A percentile compares a stretch with the other conserved stretches of the same genome.
phyloP scores from a whole-genome alignment of 164 flowering plant species.

The Cinnamomum chago region DNA sequence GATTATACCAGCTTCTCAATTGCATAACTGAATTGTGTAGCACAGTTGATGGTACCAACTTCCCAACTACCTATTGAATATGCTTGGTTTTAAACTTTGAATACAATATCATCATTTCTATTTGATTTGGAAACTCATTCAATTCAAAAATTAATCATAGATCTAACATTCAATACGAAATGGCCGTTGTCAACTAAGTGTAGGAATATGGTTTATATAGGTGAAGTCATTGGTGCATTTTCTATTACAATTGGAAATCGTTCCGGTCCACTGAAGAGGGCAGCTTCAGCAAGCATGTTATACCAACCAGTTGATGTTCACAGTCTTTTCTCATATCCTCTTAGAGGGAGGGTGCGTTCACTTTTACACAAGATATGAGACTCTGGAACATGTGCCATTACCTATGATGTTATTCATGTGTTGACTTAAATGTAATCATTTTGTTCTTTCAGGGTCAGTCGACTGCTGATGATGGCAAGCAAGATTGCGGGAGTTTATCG shows the following conservation, averaged over 20 bases:
- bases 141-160: neutral
- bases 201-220: constrained; percentile 29
- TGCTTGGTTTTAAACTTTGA: neutral
- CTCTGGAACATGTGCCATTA: neutral
- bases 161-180: neutral
- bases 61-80: too few species aligned
- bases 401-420: constrained; percentile 1
- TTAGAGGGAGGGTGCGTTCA: constrained; percentile 56
- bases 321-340: constrained; percentile 51
- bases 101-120: neutral
- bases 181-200: neutral
- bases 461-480: constrained; percentile 31
- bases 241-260: constrained; percentile 77
- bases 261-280: constrained; percentile 48
- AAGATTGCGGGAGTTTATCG: constrained; percentile 41
- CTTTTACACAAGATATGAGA: neutral
- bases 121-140: neutral
- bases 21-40: too few species aligned
- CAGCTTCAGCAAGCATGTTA: constrained; percentile 65
- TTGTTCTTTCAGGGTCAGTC: constrained; percentile 39
- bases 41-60: too few species aligned
- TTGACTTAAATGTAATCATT: constrained; percentile 8
- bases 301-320: constrained; percentile 47
- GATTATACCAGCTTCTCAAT: too few species aligned
- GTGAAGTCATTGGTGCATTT: constrained; percentile 90